Base-by-base conservation (phyloP, 1,284 basidiomycete species). In the Cutaneotrichosporon cutaneum region DNA sequence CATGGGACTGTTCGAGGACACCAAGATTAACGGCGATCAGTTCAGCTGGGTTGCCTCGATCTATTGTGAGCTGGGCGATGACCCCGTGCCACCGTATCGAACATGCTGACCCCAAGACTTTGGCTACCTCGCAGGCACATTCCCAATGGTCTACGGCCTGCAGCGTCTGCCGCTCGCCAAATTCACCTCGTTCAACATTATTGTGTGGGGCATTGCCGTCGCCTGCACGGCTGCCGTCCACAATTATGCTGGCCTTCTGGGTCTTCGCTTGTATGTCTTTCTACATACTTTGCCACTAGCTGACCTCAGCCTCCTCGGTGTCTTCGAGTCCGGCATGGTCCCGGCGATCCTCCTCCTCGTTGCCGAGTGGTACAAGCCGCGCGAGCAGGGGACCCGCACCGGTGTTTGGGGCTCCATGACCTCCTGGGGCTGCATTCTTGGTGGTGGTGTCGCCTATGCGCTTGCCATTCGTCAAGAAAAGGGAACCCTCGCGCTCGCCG, bases 381-480 rank as follows among this genome's bases (percentile, higher is more conserved):
- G 48, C 16, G 63, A 65, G 42, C 63, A 65, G 58, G 63, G 63
- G 0, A 21, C 54, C 8, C 63, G 63, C 32, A 62, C 63, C 0
- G 63, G 63, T 11, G 21, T 65, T n/a, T 69, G 68, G 68, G 55
- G 53, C n/a, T 64, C 64, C 35, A 62, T 55, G 56, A 65, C 59
- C 51, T 59, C 61, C 3, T 64, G 62, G 60, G 67, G 65, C n/a
- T 57, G 57, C 11, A 66, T 63, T 26, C 54, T 70, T 9, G 69
- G 69, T 11, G 62, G 68, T 3, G 75, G 50, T 16, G 59, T 68
- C 10, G 64, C 68, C 9, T 68, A 69, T 32, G 68, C 59, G 4
- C 60, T 71, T 21, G 54, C 56, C 48, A 45, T 54, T 7, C n/a
- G n/a, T 11, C n/a, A 24, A 7, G n/a, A 22, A n/a, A 10, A n/a